Evolutionary conservation across 2,329 filamentous ascomycete species (phyloP).

Genomic region (Aureobasidium vineae): DNA sequence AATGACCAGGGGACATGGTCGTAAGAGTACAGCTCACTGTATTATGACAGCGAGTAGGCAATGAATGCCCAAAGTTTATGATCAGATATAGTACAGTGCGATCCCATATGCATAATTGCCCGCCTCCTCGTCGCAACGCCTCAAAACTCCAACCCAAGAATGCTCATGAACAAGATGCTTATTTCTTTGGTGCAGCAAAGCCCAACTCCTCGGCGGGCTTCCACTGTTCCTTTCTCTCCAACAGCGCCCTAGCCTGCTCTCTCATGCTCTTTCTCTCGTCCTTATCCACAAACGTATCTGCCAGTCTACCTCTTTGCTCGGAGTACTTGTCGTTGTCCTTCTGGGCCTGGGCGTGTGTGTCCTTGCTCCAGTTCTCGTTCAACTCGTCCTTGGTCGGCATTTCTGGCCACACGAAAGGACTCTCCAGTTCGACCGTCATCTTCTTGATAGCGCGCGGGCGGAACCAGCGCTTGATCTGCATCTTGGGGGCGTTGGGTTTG

Average conservation of each 20-base stretch:
- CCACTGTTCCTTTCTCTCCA: slow-evolving; percentile 63
- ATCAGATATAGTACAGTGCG: slow-evolving; percentile 21
- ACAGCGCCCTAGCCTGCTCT: slow-evolving; percentile 61
- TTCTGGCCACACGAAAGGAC: slow-evolving; percentile 86
- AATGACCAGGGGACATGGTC: not conserved
- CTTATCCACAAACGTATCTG: slow-evolving; percentile 42
- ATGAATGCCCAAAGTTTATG: not conserved
- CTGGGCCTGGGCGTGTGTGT: slow-evolving; percentile 33
- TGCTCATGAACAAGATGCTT: slow-evolving; percentile 4
- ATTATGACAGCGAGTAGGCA: not conserved
- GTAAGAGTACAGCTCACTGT: slow-evolving; percentile 10
- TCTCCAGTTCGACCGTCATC: slow-evolving; percentile 88
- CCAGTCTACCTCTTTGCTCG: slow-evolving; percentile 38
- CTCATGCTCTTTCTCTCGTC: slow-evolving; percentile 47
- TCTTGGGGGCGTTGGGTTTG: slow-evolving; percentile 42
- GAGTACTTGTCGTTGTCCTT: slow-evolving; percentile 44
- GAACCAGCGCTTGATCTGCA: slow-evolving; percentile 53
- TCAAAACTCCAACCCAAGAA: slow-evolving; percentile 13
- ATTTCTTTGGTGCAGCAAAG: slow-evolving; percentile 1
- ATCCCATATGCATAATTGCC: slow-evolving; percentile 20
- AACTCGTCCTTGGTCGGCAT: slow-evolving; percentile 59
- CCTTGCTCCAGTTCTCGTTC: slow-evolving; percentile 48
- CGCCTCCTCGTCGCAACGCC: slow-evolving; percentile 4
- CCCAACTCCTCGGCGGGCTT: slow-evolving; percentile 32
- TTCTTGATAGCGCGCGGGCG: slow-evolving; percentile 75